Conservation (phyloP, 805 yeast species). For the Debaryomyces prosopidis region DNA sequence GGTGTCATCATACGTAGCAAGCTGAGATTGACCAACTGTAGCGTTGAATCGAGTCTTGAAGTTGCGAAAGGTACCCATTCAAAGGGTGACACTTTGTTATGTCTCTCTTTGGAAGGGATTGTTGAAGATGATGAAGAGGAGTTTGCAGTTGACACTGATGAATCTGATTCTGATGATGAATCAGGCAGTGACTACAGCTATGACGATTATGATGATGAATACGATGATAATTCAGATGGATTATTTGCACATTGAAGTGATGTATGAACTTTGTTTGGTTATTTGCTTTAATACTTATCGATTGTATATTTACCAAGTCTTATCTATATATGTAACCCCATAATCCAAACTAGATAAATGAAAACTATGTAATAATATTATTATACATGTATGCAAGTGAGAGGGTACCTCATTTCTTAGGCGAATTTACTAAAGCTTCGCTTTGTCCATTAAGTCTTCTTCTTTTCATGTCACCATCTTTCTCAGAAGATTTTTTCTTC, state of each 20-base stretch:
- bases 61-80: conserved; percentile 57
- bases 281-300: background rate
- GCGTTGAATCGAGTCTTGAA: conserved; percentile 76
- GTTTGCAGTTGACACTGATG: conserved; percentile 29
- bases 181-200: conserved; percentile 36
- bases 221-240: conserved; percentile 61
- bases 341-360: background rate
- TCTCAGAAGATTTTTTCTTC: conserved; percentile 8
- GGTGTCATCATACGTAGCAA: conserved; percentile 64
- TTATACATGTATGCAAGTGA: background rate
- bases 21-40: conserved; percentile 72
- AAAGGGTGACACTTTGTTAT: conserved; percentile 60
- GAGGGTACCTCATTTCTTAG: background rate
- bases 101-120: conserved; percentile 43
- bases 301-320: background rate
- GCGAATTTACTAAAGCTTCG: background rate
- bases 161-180: conserved; percentile 34
- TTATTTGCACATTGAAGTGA: conserved; percentile 37
- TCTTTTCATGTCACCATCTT: conserved; percentile 7
- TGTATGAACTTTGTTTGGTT: background rate
- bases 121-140: conserved; percentile 34
- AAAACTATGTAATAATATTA: background rate
- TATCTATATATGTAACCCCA: background rate
- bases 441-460: conserved; percentile 3
- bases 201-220: conserved; percentile 54